These are phyloP conservation scores for Phytopythium cucurbitacearum DNA, from an alignment of 352 stramenopile species.

Conservation along the genomic window DNA sequence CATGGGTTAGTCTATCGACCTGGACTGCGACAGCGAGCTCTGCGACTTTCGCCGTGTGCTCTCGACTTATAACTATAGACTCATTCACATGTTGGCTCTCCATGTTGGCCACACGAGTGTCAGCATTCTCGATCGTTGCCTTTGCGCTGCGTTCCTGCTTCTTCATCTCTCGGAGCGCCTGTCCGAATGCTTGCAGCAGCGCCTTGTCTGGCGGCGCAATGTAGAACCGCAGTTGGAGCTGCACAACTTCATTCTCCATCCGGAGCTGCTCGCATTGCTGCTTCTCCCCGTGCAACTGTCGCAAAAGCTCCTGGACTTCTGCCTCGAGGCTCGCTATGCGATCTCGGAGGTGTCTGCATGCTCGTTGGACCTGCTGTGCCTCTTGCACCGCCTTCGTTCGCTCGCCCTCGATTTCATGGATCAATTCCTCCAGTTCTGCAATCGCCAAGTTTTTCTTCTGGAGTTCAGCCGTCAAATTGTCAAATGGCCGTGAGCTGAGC, in stretches of 20 bases:
- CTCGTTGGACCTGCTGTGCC: conserved; percentile 5
- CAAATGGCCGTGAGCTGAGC: conserved; percentile 52
- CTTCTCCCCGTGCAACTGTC: conserved; percentile 9
- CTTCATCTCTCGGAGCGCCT: conserved; percentile 47
- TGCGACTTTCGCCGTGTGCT: too few relatives aligned
- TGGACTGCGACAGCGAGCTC: too few relatives aligned
- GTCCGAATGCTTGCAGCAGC: conserved; percentile 44
- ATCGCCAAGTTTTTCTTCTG: conserved; percentile 48
- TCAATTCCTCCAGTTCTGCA: conserved; percentile 31
- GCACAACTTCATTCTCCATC: conserved; percentile 45
- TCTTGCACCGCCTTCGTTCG: conserved; percentile 13
- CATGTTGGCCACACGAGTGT: neutral
- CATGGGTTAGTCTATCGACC: too few relatives aligned
- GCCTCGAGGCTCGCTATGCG: neutral
- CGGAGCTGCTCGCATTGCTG: conserved; percentile 24
- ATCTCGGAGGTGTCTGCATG: too few relatives aligned
- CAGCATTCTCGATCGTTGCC: neutral
- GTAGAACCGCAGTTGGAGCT: conserved; percentile 60
- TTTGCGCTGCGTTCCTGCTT: conserved; percentile 6
- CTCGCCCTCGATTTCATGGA: too few relatives aligned
- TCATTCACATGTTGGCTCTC: neutral
- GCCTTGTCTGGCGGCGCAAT: conserved; percentile 28
- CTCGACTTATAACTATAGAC: too few relatives aligned
- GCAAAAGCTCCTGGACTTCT: conserved; percentile 21
- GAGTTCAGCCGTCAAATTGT: conserved; percentile 28